phyloP scores from a whole-genome alignment of 176 grass and related monocot species.

The Rhipidocladum racemiflorum region DNA sequence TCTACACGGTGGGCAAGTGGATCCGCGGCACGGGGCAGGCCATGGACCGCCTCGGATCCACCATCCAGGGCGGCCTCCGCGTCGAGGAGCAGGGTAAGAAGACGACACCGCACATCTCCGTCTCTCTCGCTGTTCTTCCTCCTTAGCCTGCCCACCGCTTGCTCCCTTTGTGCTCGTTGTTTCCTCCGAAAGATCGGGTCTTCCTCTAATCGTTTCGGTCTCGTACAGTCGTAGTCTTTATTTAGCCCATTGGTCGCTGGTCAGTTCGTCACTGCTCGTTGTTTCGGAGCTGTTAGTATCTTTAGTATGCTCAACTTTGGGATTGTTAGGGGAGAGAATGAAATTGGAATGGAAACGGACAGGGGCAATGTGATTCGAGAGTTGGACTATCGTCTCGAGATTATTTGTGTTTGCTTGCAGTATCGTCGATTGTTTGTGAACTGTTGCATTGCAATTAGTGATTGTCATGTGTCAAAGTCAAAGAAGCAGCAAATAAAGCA shows the following conservation, averaged over 20 bases:
- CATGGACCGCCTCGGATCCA: slow-evolving; percentile 84
- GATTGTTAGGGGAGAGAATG: background rate
- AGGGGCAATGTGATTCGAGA: background rate
- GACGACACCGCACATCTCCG: background rate
- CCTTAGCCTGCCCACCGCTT: background rate
- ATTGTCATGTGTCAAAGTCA: background rate
- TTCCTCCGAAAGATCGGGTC: slow-evolving; percentile 4
- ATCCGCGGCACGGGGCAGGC: slow-evolving; percentile 92
- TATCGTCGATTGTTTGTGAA: background rate
- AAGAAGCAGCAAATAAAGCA: background rate
- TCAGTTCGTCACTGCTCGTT: background rate
- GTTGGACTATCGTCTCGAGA: background rate
- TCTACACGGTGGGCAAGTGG: slow-evolving; percentile 96
- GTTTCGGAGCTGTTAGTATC: background rate
- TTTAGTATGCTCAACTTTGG: background rate
- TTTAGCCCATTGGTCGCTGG: background rate
- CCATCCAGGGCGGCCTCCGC: slow-evolving; percentile 72
- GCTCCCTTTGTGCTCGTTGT: background rate
- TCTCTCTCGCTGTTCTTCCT: background rate
- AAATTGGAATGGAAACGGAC: background rate
- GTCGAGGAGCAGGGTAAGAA: slow-evolving; percentile 75
- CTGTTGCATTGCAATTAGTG: background rate
- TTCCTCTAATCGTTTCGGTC: slow-evolving; percentile 16
- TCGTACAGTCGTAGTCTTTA: background rate
- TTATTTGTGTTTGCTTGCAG: background rate